phyloP scores from a whole-genome alignment of 495 filamentous ascomycete species.

The Cercophora sp. region DNA sequence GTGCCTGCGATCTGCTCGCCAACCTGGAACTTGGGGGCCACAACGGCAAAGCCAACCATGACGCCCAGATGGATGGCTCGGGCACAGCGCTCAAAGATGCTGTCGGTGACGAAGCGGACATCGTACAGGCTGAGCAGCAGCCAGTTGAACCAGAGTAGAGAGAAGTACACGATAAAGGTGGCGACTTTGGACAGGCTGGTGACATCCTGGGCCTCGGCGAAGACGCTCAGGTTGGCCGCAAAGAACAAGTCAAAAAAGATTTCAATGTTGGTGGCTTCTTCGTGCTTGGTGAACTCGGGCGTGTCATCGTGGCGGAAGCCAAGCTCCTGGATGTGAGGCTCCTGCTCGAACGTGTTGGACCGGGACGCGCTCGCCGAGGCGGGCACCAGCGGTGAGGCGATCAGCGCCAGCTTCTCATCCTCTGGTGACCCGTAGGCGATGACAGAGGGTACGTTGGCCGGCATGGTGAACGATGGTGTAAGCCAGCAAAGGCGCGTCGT shows the following conservation, averaged over 20 bases:
- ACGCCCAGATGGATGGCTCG: conserved; percentile 59
- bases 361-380: background rate
- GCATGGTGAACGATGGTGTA: too few relatives aligned
- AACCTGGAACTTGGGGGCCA: conserved; percentile 37
- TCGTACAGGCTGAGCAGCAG: conserved; percentile 64
- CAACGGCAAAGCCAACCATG: conserved; percentile 61
- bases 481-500: too few relatives aligned
- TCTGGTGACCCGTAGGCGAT: background rate
- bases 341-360: background rate
- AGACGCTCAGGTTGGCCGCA: conserved; percentile 64
- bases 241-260: conserved; percentile 71
- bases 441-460: too few relatives aligned
- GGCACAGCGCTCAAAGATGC: conserved; percentile 55
- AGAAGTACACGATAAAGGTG: conserved; percentile 60
- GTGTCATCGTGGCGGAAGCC: background rate
- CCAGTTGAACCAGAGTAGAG: conserved; percentile 71
- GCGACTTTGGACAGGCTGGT: conserved; percentile 29
- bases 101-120: conserved; percentile 63
- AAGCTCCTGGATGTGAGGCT: background rate
- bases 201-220: conserved; percentile 55
- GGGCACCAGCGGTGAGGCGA: background rate
- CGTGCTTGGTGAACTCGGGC: background rate
- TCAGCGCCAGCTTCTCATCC: background rate
- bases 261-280: conserved; percentile 24
- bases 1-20: conserved; percentile 39